Evolutionary conservation across 2,329 filamentous ascomycete species (phyloP).

Genomic region (Clarireedia sp.): DNA sequence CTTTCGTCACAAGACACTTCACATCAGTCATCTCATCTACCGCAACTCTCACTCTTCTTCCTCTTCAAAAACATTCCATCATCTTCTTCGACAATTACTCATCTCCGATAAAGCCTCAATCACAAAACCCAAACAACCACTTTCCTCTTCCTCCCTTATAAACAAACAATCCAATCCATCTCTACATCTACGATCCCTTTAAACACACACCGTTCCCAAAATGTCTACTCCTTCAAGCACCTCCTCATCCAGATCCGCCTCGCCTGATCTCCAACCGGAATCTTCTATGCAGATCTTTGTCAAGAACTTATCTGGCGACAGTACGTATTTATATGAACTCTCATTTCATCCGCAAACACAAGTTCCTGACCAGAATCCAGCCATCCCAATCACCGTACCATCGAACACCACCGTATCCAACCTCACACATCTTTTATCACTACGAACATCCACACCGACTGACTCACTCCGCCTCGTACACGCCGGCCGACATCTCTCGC

Average conservation of each 20-base stretch:
- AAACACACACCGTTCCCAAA: not conserved
- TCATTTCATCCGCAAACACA: conserved; percentile 4
- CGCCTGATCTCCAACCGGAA: conserved; percentile 33
- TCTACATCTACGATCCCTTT: not conserved
- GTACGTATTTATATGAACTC: conserved; percentile 34
- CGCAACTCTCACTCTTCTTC: not conserved
- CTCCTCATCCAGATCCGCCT: conserved; percentile 26
- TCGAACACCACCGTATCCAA: conserved; percentile 45
- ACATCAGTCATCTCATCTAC: not conserved
- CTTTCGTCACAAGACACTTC: conserved; percentile 10
- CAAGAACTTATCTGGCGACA: conserved; percentile 49
- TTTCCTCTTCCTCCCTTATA: not conserved
- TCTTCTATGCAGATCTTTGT: conserved; percentile 55
- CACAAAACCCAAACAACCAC: not conserved
- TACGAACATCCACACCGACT: conserved; percentile 46
- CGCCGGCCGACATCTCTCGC: conserved; percentile 46
- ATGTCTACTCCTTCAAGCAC: conserved; percentile 23
- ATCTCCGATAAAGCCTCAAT: no score
- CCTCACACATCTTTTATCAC: conserved; percentile 47
- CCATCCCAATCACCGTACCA: conserved; percentile 48
- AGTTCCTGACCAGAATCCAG: conserved; percentile 32
- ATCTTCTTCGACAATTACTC: not conserved
- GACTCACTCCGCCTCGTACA: conserved; percentile 46
- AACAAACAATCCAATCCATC: not conserved
- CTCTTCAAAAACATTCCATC: not conserved